Conservation (phyloP, 192 early-diverging fungal genomes). For the Piromyces sp. region DNA sequence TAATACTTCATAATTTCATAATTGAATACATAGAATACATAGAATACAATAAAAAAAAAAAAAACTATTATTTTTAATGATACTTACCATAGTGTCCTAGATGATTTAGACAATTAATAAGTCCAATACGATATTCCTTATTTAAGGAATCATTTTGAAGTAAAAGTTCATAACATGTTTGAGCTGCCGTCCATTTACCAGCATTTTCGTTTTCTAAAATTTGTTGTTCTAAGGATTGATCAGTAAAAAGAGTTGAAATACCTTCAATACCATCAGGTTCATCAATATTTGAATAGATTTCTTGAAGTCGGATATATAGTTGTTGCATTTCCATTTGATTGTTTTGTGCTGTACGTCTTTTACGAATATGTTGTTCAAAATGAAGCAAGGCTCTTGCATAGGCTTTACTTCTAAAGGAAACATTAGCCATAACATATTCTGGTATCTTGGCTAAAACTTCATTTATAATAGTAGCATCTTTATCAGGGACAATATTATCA, state of each 20-base stretch:
- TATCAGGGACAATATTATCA: slow-evolving; percentile 6
- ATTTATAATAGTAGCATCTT: slow-evolving; percentile 11
- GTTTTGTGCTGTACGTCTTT: not conserved
- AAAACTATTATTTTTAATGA: no score
- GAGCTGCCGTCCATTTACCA: slow-evolving; percentile 46
- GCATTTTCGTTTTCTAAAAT: slow-evolving; percentile 41
- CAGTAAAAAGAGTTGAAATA: slow-evolving; percentile 25
- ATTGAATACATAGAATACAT: no score
- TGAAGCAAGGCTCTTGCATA: slow-evolving; percentile 53
- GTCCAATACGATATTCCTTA: slow-evolving; percentile 28
- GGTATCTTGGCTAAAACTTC: slow-evolving; percentile 40
- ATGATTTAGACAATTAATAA: slow-evolving; percentile 50
- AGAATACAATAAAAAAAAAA: no score
- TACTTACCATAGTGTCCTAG: slow-evolving; percentile 46
- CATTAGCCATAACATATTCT: slow-evolving; percentile 35
- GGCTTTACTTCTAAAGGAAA: slow-evolving; percentile 35
- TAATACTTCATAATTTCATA: no score
- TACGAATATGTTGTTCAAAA: slow-evolving; percentile 44
- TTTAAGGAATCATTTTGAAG: slow-evolving; percentile 21
- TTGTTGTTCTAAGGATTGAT: slow-evolving; percentile 39
- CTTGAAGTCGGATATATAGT: slow-evolving; percentile 30
- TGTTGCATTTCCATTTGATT: slow-evolving; percentile 12
- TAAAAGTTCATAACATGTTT: slow-evolving; percentile 39
- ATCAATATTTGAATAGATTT: slow-evolving; percentile 45
- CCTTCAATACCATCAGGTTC: slow-evolving; percentile 57